Percentiles rank a stretch among this genome's conserved stretches.
Conservation (phyloP, 2,329 filamentous ascomycete species). For the Ascochyta lentis region DNA sequence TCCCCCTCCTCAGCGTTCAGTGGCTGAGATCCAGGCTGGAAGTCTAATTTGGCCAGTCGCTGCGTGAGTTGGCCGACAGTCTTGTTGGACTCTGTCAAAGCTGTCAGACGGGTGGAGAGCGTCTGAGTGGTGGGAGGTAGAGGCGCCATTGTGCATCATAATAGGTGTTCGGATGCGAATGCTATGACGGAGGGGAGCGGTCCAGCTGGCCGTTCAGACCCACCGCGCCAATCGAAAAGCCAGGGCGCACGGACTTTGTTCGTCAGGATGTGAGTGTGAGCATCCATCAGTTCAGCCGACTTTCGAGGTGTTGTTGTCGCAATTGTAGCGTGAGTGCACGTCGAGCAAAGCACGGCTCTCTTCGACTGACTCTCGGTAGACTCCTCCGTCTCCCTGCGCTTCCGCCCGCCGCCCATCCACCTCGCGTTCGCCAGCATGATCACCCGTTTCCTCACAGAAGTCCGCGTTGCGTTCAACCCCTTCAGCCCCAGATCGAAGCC, state of each 20-base stretch:
- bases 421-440: conserved; percentile 66
- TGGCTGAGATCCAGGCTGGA: conserved; percentile 66
- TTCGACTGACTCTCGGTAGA: background rate
- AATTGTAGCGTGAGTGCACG: background rate
- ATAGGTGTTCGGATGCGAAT: conserved; percentile 35
- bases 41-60: conserved; percentile 65
- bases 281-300: background rate
- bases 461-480: conserved; percentile 89
- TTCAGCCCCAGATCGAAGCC: conserved; percentile 82
- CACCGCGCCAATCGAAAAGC: conserved; percentile 19
- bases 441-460: conserved; percentile 83
- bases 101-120: conserved; percentile 57
- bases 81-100: conserved; percentile 62
- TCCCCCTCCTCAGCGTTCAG: conserved; percentile 67
- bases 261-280: conserved; percentile 17
- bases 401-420: background rate
- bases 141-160: conserved; percentile 41
- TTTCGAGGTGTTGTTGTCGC: conserved; percentile 1
- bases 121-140: conserved; percentile 44
- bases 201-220: conserved; percentile 25
- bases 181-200: conserved; percentile 40
- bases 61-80: conserved; percentile 62
- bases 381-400: background rate
- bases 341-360: background rate
- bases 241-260: conserved; percentile 29